These are phyloP conservation scores for Solanum pennellii DNA, from an alignment of 257 asterid genomes.

Conservation along the genomic window DNA sequence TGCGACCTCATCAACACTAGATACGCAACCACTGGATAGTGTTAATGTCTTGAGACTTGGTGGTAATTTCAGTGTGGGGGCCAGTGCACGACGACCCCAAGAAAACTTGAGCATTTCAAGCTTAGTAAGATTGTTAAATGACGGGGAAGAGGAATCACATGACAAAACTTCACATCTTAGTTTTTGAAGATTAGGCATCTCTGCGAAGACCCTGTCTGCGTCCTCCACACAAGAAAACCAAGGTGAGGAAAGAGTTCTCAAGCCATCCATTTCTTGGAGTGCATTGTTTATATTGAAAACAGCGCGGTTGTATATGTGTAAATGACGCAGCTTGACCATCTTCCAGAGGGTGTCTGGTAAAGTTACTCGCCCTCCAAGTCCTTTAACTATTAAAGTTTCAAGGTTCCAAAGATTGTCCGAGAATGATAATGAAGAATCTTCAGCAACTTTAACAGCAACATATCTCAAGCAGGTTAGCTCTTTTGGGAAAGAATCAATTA, in stretches of 20 bases:
- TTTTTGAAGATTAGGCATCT: no score
- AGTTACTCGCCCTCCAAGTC: not conserved
- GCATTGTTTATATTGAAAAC: not conserved
- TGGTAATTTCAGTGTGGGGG: not conserved
- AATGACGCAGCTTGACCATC: not conserved
- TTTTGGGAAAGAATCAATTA: not conserved
- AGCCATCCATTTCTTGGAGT: no score
- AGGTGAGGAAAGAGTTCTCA: no score
- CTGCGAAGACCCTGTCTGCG: no score
- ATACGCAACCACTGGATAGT: fast-evolving
- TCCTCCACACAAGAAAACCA: no score
- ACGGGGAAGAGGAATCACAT: no score
- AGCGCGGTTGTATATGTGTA: not conserved
- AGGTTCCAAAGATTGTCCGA: not conserved
- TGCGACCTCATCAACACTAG: not conserved
- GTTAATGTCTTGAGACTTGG: not conserved
- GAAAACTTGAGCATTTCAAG: no score
- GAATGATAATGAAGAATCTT: not conserved
- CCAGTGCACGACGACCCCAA: no score
- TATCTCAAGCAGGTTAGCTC: not conserved
- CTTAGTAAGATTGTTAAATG: no score
- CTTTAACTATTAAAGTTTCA: not conserved
- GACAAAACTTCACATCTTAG: no score
- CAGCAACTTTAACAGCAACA: not conserved
- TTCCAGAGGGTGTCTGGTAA: not conserved